These are phyloP conservation scores for Pseudocercospora fijiensis DNA, from an alignment of 2,329 filamentous ascomycete genomes.

Conservation along the genomic window DNA sequence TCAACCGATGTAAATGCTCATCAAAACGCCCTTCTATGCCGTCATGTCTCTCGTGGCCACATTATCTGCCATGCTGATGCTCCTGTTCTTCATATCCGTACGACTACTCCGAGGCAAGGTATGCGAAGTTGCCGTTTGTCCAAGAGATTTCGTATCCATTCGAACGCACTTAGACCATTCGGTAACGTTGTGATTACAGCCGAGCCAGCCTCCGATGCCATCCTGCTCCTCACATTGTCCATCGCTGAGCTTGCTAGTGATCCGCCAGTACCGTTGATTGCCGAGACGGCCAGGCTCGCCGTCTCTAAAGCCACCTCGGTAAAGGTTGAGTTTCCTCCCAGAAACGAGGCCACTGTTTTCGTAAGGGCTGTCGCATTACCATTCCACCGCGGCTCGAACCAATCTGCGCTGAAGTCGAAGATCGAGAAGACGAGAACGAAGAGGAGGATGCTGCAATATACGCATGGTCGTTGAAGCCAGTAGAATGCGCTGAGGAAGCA, in stretches of 20 bases:
- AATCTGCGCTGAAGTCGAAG: constrained; percentile 88
- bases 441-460: constrained; percentile 95
- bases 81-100: constrained; percentile 45
- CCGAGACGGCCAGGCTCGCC: constrained; percentile 48
- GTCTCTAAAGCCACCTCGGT: constrained; percentile 63
- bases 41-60: constrained; percentile 7
- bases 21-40: constrained; percentile 6
- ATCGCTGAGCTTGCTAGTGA: constrained; percentile 66
- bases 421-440: constrained; percentile 94
- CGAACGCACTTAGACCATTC: constrained; percentile 66
- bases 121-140: constrained; percentile 86
- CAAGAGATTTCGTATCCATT: constrained; percentile 80
- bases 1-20: constrained; percentile 9
- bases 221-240: constrained; percentile 55
- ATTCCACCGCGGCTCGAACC: constrained; percentile 75
- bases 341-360: constrained; percentile 39
- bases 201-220: constrained; percentile 47
- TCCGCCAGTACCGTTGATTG: constrained; percentile 68
- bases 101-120: constrained; percentile 84
- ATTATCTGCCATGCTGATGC: neutral
- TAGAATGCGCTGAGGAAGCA: constrained; percentile 79
- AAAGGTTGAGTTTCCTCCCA: constrained; percentile 36
- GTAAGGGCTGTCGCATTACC: constrained; percentile 32
- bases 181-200: constrained; percentile 42
- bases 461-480: constrained; percentile 92